These are phyloP conservation scores for Austroboletus niveus DNA, from an alignment of 1,284 basidiomycete species.

Conservation along the genomic window DNA sequence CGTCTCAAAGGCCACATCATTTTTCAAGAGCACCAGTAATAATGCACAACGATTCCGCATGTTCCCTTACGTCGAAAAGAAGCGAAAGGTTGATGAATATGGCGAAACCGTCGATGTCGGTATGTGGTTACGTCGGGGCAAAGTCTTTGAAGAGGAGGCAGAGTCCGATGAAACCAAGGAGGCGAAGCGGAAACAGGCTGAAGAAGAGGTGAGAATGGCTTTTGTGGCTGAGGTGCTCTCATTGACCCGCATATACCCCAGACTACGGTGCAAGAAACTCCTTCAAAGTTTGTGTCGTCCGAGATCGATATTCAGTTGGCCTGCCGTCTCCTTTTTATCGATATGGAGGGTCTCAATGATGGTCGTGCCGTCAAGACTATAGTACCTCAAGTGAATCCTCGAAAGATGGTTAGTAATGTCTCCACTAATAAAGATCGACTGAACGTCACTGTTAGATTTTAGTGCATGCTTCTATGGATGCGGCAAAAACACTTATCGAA, in stretches of 20 bases:
- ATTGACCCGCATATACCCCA: conserved; percentile 29
- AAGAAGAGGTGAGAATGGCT: conserved; percentile 74
- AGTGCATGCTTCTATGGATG: conserved; percentile 70
- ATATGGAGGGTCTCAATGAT: conserved; percentile 95
- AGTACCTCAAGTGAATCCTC: conserved; percentile 93
- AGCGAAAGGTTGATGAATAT: conserved; percentile 89
- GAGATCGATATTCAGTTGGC: conserved; percentile 74
- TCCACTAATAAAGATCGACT: background rate
- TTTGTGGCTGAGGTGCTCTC: background rate
- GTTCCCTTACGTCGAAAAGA: conserved; percentile 96
- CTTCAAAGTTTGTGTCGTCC: conserved; percentile 87
- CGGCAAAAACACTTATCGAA: conserved; percentile 72
- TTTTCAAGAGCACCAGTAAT: conserved; percentile 74
- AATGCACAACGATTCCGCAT: conserved; percentile 86
- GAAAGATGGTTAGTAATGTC: conserved; percentile 72
- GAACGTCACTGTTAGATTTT: conserved; percentile 63
- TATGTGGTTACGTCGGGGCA: conserved; percentile 89
- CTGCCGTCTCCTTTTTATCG: conserved; percentile 87
- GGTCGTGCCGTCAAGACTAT: conserved; percentile 96
- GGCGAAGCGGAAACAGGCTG: conserved; percentile 66
- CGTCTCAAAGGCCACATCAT: conserved; percentile 76
- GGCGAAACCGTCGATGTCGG: conserved; percentile 94
- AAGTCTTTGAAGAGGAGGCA: conserved; percentile 83
- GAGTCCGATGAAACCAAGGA: conserved; percentile 81
- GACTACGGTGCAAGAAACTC: conserved; percentile 77